Evolutionary conservation across 768 basidiomycete genomes (phyloP).

Genomic region (Podaxis carcinomalis): DNA sequence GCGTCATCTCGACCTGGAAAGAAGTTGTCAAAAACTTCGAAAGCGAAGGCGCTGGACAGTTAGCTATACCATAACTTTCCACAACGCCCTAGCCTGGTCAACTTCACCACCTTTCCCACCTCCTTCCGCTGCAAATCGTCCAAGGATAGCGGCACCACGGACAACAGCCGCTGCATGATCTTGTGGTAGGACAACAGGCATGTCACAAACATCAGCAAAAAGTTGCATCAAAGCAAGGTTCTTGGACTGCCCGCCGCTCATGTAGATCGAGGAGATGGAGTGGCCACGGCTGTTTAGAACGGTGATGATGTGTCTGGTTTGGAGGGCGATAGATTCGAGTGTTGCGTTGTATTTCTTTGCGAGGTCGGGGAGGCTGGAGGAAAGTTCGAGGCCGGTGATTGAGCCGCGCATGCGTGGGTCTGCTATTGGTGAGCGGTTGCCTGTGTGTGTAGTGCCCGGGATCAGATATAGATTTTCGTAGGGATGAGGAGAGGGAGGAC

Average conservation of each 20-base stretch:
- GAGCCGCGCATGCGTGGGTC: conserved; percentile 95
- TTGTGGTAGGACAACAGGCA: conserved; percentile 80
- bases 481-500: neutral
- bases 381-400: conserved; percentile 78
- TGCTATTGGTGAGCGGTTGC: conserved; percentile 94
- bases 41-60: neutral
- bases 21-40: neutral
- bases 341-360: conserved; percentile 89
- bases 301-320: conserved; percentile 92
- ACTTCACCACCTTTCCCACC: conserved; percentile 24
- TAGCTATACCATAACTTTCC: conserved; percentile 82
- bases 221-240: conserved; percentile 87
- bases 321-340: conserved; percentile 89
- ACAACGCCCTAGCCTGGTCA: conserved; percentile 59
- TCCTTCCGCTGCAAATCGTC: conserved; percentile 72
- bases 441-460: conserved; percentile 31
- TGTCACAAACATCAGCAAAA: conserved; percentile 77
- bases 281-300: conserved; percentile 85
- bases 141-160: conserved; percentile 91
- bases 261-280: conserved; percentile 76
- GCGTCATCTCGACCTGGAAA: conserved; percentile 88
- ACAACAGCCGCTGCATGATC: conserved; percentile 82
- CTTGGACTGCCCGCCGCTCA: conserved; percentile 92
- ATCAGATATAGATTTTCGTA: neutral
- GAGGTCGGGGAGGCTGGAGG: conserved; percentile 62